Evolutionary conservation across 2,329 filamentous ascomycete genomes (phyloP), one percentile per base, ranked within the genome.

Genomic region (Ophiostoma tasmaniense): DNA sequence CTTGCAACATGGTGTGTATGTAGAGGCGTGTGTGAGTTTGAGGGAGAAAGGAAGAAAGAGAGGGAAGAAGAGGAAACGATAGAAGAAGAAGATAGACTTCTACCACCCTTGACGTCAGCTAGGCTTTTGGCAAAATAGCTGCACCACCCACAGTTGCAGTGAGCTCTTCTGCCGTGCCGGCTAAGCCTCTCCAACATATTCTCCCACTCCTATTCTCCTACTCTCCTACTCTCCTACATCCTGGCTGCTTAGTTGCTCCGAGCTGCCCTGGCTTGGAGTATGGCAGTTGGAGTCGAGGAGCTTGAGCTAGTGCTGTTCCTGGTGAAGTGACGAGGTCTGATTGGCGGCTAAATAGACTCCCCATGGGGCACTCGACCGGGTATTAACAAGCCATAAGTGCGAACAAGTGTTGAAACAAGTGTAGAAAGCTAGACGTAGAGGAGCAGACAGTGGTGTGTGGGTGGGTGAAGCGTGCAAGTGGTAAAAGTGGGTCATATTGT

Each of bases 1-100:
- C 77, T 7, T 72, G 72, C 33, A 70, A 22, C n/a, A 68, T 68
- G 66, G 69, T 71, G 25, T 61, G 68, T 45, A 37, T 42, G 22
- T n/a, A n/a, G n/a, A n/a, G 11, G 33, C 8, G 33, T 33, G 22
- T 28, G 35, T 42, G 39, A 25, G n/a, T 5, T 2, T 11, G 50
- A 25, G n/a, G 10, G n/a, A 22, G 50, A 7, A n/a, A 25, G 50
- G 50, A 25, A 13, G 50, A 25, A n/a, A 11, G 11, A 10, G 22
- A 55, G 39, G 39, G 42, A 55, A 10, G 22, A 22, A 55, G 11
- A 17, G n/a, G 50, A 13, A 25, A 28, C 17, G 8, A 55, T 11
- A 7, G 50, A 10, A 22, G 11, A 55, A 1, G 25, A 55, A 25
- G 11, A 55, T 25, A 55, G n/a, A 28, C 22, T 28, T 55, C 50